A percentile compares a stretch with the other conserved stretches of the same genome.
These are phyloP conservation scores for Yamadazyma mexicana DNA, from an alignment of 1,139 yeast genomes.

Conservation along the genomic window DNA sequence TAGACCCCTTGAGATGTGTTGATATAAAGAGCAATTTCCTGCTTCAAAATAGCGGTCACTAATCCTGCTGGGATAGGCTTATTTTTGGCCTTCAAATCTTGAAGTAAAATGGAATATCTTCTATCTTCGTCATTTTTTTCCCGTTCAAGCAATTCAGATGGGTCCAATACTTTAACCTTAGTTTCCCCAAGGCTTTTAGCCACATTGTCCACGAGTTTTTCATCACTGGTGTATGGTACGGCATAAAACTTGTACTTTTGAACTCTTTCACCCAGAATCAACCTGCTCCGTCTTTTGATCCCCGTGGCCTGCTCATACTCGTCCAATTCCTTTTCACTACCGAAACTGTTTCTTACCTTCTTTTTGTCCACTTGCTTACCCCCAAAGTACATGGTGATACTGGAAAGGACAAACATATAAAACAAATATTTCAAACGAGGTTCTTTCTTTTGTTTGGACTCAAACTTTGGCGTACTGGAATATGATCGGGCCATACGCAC, in stretches of 20 bases:
- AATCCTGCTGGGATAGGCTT: slow-evolving; percentile 57
- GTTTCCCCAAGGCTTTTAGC: slow-evolving; percentile 20
- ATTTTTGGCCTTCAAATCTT: slow-evolving; percentile 34
- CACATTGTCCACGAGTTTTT: slow-evolving; percentile 21
- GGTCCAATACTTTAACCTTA: slow-evolving; percentile 50
- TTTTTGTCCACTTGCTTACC: slow-evolving; percentile 54
- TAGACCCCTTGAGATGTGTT: slow-evolving; percentile 44
- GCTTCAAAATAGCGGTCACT: slow-evolving; percentile 54
- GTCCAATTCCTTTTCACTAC: slow-evolving; percentile 60
- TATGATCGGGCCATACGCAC: not conserved
- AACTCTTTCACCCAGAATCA: slow-evolving; percentile 32
- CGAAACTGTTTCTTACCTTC: slow-evolving; percentile 47
- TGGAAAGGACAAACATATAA: slow-evolving; percentile 50
- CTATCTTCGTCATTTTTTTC: slow-evolving; percentile 43
- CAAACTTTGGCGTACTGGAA: not conserved
- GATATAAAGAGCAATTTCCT: slow-evolving; percentile 40
- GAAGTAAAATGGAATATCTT: slow-evolving; percentile 41
- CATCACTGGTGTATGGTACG: slow-evolving; percentile 40
- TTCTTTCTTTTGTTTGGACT: slow-evolving; percentile 18
- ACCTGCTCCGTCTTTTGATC: slow-evolving; percentile 52
- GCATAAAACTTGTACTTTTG: slow-evolving; percentile 41
- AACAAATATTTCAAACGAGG: slow-evolving; percentile 52
- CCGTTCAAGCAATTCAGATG: slow-evolving; percentile 42
- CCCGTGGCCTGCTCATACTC: slow-evolving; percentile 51
- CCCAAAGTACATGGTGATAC: slow-evolving; percentile 53